A percentile compares a stretch with the other conserved stretches of the same genome.
Evolutionary conservation across 495 filamentous ascomycete species (phyloP).

Genomic region (Aspergillus mulundensis): DNA sequence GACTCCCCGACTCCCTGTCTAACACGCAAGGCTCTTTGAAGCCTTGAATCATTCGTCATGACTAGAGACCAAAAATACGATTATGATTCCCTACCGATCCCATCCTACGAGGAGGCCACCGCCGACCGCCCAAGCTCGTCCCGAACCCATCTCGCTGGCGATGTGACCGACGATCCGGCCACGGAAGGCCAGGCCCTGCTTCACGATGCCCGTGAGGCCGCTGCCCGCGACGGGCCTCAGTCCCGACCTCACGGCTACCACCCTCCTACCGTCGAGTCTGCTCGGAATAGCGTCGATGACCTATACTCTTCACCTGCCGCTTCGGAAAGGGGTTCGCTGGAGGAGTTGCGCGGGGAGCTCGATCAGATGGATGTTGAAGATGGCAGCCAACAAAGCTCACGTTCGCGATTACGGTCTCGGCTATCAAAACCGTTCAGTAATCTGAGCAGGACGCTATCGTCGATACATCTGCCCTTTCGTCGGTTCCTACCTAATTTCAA

Average conservation of each 20-base stretch:
- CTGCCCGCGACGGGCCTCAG: constrained; percentile 22
- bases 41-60: constrained; percentile 41
- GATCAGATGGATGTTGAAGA: constrained; percentile 89
- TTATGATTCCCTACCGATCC: constrained; percentile 75
- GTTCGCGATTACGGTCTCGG: constrained; percentile 38
- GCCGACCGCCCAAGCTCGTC: constrained; percentile 58
- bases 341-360: constrained; percentile 71
- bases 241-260: constrained; percentile 55
- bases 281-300: constrained; percentile 57
- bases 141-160: constrained; percentile 55
- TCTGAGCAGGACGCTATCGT: constrained; percentile 52
- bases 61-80: constrained; percentile 57
- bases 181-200: constrained; percentile 61
- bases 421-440: constrained; percentile 54
- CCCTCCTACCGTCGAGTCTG: constrained; percentile 71
- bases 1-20: constrained; percentile 27
- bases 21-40: constrained; percentile 32
- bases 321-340: constrained; percentile 47
- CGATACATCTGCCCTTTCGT: constrained; percentile 51
- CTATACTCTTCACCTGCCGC: constrained; percentile 40
- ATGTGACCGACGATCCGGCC: constrained; percentile 47
- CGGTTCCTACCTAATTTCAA: constrained; percentile 42
- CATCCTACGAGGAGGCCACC: constrained; percentile 89
- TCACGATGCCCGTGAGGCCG: constrained; percentile 28
- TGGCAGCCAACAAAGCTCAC: constrained; percentile 44